Base-by-base conservation (phyloP, 2,329 filamentous ascomycete species). In the Alternaria sp. region DNA sequence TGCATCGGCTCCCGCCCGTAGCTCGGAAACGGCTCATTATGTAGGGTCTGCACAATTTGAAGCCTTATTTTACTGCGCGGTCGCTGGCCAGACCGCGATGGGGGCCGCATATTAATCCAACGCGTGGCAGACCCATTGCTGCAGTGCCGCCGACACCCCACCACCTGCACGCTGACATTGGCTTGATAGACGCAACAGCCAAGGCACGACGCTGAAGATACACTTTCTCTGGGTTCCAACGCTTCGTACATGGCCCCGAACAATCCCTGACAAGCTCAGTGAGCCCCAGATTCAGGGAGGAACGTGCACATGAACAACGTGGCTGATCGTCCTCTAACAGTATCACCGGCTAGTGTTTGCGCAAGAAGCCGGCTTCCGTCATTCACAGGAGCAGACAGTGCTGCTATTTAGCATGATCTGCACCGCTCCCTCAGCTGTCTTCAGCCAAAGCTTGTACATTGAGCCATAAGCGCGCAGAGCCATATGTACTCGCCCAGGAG, bases 21-120 rank as follows among this genome's bases (percentile, higher is more conserved):
- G 56, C 56, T 54, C 62, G 42, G 53, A 59, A 63, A 53, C 63
- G 61, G 61, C 61, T 58, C 61, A 61, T 59, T 66, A 55, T 57
- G 47, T 61, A 26, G 58, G 43, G 57, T 65, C 59, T 66, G 66
- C 67, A 70, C 62, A 68, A 67, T 56, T 66, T 53, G 53, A 54
- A 59, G 58, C 55, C 54, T 36, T 49, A 20, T 59, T 58, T 61
- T 57, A 59, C 58, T 20, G 57, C 58, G 57, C 56, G 48, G 53
- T 57, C 51, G 65, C 61, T 61, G 64, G 67, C 67, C 65, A 69
- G 65, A 61, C 64, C 54, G 54, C 61, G 47, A 51, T 24, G 22
- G 22, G 49, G 22, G 30, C 47, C 44, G 42, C 54, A 62, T 46
- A 54, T 39, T 59, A 54, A 53, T 16, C 47, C 63, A 64, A 64